These are phyloP conservation scores for Colletotrichum cereale DNA, from an alignment of 2,329 filamentous ascomycete species.

Conservation along the genomic window DNA sequence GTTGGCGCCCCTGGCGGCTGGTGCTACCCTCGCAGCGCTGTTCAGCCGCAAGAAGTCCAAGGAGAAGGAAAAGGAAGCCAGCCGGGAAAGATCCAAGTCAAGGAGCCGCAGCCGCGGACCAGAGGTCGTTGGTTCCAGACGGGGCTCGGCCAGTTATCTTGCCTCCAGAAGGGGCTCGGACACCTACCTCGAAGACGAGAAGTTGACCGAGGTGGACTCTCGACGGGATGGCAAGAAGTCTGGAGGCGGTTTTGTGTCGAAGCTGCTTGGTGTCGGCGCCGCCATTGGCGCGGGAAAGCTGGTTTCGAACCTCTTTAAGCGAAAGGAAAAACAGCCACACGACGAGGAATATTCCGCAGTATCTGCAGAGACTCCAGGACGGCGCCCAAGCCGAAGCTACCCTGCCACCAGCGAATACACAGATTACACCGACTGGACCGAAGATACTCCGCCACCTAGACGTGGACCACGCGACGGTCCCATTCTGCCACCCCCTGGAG, in stretches of 20 bases:
- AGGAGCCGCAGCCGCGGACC: constrained; percentile 54
- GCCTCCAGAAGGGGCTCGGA: constrained; percentile 66
- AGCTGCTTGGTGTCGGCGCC: constrained; percentile 71
- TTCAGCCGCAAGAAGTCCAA: constrained; percentile 58
- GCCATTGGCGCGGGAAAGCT: constrained; percentile 73
- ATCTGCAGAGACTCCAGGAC: constrained; percentile 70
- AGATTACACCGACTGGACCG: constrained; percentile 59
- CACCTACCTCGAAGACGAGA: constrained; percentile 74
- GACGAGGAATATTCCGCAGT: constrained; percentile 75
- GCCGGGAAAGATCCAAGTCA: constrained; percentile 53
- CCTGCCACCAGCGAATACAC: constrained; percentile 64
- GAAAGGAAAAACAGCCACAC: constrained; percentile 59
- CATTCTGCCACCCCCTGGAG: constrained; percentile 61
- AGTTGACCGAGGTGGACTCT: constrained; percentile 64
- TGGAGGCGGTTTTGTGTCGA: constrained; percentile 70
- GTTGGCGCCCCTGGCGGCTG: constrained; percentile 67
- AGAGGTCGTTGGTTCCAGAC: constrained; percentile 66
- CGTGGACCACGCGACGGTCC: constrained; percentile 51
- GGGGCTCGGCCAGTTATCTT: constrained; percentile 68
- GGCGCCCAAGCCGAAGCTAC: constrained; percentile 54
- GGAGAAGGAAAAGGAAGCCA: constrained; percentile 54
- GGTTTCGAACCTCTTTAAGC: constrained; percentile 69
- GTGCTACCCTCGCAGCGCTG: constrained; percentile 62
- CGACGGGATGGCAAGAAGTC: constrained; percentile 53
- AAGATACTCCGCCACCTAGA: constrained; percentile 42